phyloP scores from a whole-genome alignment of 1,284 basidiomycete species.

The Ustilago shanxiensis region DNA sequence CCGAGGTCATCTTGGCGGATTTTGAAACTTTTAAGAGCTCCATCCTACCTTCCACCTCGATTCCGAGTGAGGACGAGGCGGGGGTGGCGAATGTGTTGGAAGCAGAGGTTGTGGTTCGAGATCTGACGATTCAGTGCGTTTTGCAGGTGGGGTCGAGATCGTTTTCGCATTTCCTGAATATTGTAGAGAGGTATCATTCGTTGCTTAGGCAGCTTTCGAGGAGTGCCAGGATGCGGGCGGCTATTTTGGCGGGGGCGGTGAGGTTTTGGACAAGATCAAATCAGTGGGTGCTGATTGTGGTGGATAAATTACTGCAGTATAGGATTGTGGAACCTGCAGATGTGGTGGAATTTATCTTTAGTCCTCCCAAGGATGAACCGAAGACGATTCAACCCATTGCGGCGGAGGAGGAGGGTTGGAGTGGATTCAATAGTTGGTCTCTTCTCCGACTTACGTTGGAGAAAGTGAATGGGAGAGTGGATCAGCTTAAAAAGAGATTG shows the following conservation, averaged over 20 bases:
- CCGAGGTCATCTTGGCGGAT: conserved; percentile 82
- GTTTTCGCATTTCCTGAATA: conserved; percentile 97
- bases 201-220: conserved; percentile 82
- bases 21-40: conserved; percentile 74
- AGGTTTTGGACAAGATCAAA: conserved; percentile 78
- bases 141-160: conserved; percentile 92
- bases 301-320: conserved; percentile 98
- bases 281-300: conserved; percentile 76
- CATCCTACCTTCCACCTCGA: conserved; percentile 36
- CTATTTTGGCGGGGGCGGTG: conserved; percentile 80
- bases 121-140: conserved; percentile 88
- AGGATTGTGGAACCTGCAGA: conserved; percentile 95
- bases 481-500: conserved; percentile 62
- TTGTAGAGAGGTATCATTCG: conserved; percentile 92
- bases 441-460: conserved; percentile 64
- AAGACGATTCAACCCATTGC: neutral
- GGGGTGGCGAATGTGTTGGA: conserved; percentile 65
- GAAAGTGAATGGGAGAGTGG: conserved; percentile 68
- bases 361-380: conserved; percentile 34
- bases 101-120: conserved; percentile 79
- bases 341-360: conserved; percentile 88
- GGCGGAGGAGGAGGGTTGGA: conserved; percentile 56
- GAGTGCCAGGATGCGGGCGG: conserved; percentile 72
- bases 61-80: conserved; percentile 72
- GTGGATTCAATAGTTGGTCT: conserved; percentile 61